These are phyloP conservation scores for Ceriops zippeliana DNA, from an alignment of 345 rosid genomes.

Conservation along the genomic window DNA sequence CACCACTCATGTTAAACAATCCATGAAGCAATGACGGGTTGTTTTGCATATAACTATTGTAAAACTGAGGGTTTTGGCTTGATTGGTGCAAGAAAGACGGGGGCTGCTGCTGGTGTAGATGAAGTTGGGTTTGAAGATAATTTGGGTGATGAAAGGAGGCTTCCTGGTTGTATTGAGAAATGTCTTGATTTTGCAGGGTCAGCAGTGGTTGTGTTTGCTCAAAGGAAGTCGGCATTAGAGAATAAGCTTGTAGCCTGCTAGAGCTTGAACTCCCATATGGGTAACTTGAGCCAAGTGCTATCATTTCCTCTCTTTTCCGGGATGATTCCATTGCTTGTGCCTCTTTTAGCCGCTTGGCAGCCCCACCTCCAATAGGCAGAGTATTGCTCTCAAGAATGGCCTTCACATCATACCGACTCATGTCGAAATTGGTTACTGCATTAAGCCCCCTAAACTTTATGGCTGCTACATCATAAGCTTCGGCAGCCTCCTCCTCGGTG, in stretches of 20 bases:
- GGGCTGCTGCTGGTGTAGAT: slow-evolving; percentile 66
- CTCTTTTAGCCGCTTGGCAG: slow-evolving; percentile 89
- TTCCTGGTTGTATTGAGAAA: slow-evolving; percentile 59
- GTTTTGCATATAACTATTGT: slow-evolving; percentile 62
- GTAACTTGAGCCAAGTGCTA: slow-evolving; percentile 65
- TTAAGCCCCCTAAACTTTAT: slow-evolving; percentile 88
- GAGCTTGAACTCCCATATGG: slow-evolving; percentile 52
- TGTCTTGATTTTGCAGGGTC: slow-evolving; percentile 66
- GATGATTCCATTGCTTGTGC: slow-evolving; percentile 95
- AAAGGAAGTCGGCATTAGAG: slow-evolving; percentile 53
- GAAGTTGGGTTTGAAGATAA: slow-evolving; percentile 77
- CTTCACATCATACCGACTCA: slow-evolving; percentile 92
- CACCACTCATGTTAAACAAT: slow-evolving; percentile 39
- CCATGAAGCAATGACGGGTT: slow-evolving; percentile 74
- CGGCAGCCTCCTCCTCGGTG: slow-evolving; percentile 99
- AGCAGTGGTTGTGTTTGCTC: slow-evolving; percentile 60
- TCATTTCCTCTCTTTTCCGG: slow-evolving; percentile 78
- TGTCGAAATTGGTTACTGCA: slow-evolving; percentile 95
- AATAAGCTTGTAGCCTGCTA: slow-evolving; percentile 53
- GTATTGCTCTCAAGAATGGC: slow-evolving; percentile 92
- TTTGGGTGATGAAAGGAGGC: slow-evolving; percentile 55
- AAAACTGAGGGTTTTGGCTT: slow-evolving; percentile 50
- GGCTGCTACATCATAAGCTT: slow-evolving; percentile 98
- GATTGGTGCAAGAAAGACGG: slow-evolving; percentile 46
- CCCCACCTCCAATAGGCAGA: slow-evolving; percentile 95